Conservation (phyloP, 805 yeast species). For the Jamesozyma rosinii region DNA sequence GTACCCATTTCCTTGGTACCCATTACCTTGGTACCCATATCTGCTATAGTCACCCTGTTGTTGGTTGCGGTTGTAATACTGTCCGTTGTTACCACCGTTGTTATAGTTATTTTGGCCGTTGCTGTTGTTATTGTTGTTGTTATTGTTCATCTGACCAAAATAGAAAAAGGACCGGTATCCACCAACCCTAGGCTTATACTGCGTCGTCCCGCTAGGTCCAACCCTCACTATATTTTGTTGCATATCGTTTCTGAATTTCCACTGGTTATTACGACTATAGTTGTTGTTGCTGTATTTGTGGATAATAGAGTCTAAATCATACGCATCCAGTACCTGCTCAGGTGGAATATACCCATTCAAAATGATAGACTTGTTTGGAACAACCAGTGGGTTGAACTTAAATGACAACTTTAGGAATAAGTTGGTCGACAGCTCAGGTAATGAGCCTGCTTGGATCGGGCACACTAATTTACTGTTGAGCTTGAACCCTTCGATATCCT, state of each 20-base stretch:
- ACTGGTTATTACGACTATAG: conserved; percentile 20
- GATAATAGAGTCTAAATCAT: conserved; percentile 55
- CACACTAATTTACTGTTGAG: conserved; percentile 27
- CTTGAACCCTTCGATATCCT: conserved; percentile 29
- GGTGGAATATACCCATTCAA: conserved; percentile 69
- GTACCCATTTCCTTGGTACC: neutral
- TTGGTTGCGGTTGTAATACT: conserved; percentile 2
- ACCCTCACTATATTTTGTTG: conserved; percentile 34
- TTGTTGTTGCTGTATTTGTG: conserved; percentile 36
- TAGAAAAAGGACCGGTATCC: conserved; percentile 41
- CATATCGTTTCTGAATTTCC: conserved; percentile 30
- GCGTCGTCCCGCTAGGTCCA: conserved; percentile 42
- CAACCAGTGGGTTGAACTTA: conserved; percentile 38
- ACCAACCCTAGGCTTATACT: conserved; percentile 41
- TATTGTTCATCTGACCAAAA: conserved; percentile 26
- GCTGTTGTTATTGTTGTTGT: conserved; percentile 6
- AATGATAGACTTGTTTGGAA: conserved; percentile 64
- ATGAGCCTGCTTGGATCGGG: conserved; percentile 30
- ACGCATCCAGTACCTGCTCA: conserved; percentile 48
- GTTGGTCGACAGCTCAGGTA: conserved; percentile 36
- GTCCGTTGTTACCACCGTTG: conserved; percentile 6
- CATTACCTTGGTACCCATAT: neutral
- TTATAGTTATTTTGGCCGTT: conserved; percentile 4
- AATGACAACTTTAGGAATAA: conserved; percentile 41
- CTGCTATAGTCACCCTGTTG: neutral